Conservation (phyloP, 768 basidiomycete species). For the Mrakia gelida region DNA sequence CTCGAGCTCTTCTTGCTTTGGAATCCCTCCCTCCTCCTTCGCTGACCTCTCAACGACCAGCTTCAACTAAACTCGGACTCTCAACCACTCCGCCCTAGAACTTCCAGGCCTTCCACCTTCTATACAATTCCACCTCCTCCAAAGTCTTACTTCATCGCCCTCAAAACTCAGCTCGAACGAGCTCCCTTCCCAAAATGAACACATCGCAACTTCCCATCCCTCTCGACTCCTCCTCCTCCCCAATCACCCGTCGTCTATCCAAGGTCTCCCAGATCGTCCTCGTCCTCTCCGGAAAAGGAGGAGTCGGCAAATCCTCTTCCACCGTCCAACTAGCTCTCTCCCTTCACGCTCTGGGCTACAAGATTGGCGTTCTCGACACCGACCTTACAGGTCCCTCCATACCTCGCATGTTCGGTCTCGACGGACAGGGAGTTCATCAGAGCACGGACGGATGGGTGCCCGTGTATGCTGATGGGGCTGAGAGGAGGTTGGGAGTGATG, state of each 20-base stretch:
- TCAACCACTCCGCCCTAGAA: no score
- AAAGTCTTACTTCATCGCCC: no score
- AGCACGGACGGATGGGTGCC: conserved; percentile 97
- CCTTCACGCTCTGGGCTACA: conserved; percentile 66
- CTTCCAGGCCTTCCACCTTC: no score
- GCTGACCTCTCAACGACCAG: no score
- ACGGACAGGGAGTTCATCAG: conserved; percentile 81
- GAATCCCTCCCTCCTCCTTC: no score
- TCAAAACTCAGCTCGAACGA: conserved; percentile 43
- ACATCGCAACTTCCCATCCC: background rate
- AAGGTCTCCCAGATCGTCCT: conserved; percentile 74
- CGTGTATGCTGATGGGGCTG: conserved; percentile 81
- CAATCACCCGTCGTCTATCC: conserved; percentile 65
- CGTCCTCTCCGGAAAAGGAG: conserved; percentile 93
- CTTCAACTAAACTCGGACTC: no score
- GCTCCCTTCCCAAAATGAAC: conserved; percentile 38
- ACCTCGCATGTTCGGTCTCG: conserved; percentile 89
- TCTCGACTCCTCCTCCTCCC: conserved; percentile 44
- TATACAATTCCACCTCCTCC: no score
- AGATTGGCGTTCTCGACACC: conserved; percentile 85
- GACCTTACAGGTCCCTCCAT: conserved; percentile 93
- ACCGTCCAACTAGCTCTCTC: conserved; percentile 83
- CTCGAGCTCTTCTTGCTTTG: no score
- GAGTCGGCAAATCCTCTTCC: conserved; percentile 95
- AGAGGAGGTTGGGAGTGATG: conserved; percentile 82